Evolutionary conservation across 129 eudicot species (phyloP), one percentile per base, ranked within the genome.

Genomic region (Rutidosis leptorrhynchoides): DNA sequence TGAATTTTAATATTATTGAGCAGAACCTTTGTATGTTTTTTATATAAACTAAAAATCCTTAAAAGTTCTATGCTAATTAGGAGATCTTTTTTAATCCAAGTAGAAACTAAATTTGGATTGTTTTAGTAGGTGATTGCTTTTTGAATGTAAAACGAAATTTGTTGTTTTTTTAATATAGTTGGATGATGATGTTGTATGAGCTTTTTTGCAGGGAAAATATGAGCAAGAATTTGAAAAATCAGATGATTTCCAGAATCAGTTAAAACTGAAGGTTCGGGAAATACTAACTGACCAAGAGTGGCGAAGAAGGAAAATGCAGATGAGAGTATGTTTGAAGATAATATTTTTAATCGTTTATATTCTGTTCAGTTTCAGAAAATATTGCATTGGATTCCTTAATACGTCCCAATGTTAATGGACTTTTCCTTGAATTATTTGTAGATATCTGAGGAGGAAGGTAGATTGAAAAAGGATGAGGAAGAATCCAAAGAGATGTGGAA

Each of bases 371-470:
- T 28, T 14, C 15, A 56, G 42, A 20, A 43, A 15, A 63, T n/a
- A 65, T 12, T 17, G 16, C 16, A 20, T 22, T 7, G 7, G 5
- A 7, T 40, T 58, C 4, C 67, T 9, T 58, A 32, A 16, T 42
- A n/a, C 0, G 46, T 40, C 46, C 46, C n/a, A 12, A 25, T 52
- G 10, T 25, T 9, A 23, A n/a, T 76, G 8, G 73, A 46, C 43
- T 54, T 52, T 58, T 1, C 51, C 42, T 7, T 48, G 49, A 16
- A 14, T 51, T 19, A 33, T 33, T 21, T 40, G 58, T 74, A 94
- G 99, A 89, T 94, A 77, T 94, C 99, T 0, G 99, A 94, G 71
- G 99, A 94, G 79, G 99, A 94, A 84, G 99, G 97, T 63, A 82
- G 99, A 70, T 69, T 94, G 82, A 94, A 94, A 90, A 94, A 94